Conservation (phyloP, 345 rosid species). For the Salix udensis region DNA sequence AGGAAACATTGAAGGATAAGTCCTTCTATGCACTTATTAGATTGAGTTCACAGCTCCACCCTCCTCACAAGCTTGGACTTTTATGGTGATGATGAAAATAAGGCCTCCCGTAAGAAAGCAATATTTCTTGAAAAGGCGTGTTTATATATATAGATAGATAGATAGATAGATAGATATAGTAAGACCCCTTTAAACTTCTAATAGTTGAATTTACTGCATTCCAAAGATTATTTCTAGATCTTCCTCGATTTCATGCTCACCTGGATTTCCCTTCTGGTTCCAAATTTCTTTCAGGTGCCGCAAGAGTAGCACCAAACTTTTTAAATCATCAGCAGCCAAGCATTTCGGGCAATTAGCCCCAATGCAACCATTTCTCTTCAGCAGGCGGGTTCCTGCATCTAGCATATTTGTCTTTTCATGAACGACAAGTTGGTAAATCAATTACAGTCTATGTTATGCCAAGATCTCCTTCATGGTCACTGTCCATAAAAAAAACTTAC, state of each 20-base stretch:
- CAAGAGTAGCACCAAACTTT: constrained; percentile 55
- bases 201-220: constrained; percentile 52
- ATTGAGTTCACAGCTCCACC: constrained; percentile 63
- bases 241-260: constrained; percentile 64
- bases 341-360: constrained; percentile 60
- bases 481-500: not conserved
- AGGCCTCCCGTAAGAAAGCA: constrained; percentile 62
- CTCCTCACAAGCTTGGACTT: constrained; percentile 59
- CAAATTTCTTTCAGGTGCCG: constrained; percentile 58
- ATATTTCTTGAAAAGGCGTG: constrained; percentile 62
- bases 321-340: constrained; percentile 58
- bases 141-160: constrained; percentile 26
- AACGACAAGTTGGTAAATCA: not conserved
- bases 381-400: constrained; percentile 51
- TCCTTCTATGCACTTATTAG: constrained; percentile 73
- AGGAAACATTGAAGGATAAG: constrained; percentile 45
- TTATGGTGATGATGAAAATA: constrained; percentile 27
- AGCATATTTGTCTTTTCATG: not conserved
- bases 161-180: too few species aligned
- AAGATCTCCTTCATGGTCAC: not conserved
- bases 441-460: not conserved
- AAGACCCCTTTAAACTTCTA: too few species aligned
- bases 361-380: constrained; percentile 63
- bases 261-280: constrained; percentile 76
- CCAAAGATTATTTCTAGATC: constrained; percentile 71